These are phyloP conservation scores for Oryza rufipogon DNA, from an alignment of 176 grass and related monocot genomes.

Conservation along the genomic window DNA sequence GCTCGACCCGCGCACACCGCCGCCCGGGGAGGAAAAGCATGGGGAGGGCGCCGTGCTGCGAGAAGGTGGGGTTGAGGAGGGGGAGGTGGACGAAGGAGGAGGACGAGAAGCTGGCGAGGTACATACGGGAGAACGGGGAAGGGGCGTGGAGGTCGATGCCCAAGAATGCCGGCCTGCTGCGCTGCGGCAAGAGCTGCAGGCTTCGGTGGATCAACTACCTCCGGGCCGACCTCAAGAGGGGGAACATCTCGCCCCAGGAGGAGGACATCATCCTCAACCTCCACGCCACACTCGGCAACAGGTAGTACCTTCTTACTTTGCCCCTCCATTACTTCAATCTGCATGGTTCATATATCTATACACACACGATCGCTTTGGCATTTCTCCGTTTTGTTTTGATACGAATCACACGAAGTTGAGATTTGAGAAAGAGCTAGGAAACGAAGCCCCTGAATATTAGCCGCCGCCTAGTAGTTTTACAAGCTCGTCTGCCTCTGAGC, in stretches of 20 bases:
- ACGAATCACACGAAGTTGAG: too few relatives aligned
- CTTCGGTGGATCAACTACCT: slow-evolving; percentile 61
- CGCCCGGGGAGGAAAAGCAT: not conserved
- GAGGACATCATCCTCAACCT: slow-evolving; percentile 56
- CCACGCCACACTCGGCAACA: slow-evolving; percentile 61
- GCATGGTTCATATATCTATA: too few relatives aligned
- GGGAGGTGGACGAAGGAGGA: slow-evolving; percentile 74
- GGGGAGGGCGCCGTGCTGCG: slow-evolving; percentile 67
- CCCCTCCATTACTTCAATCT: too few relatives aligned
- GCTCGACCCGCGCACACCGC: too few relatives aligned
- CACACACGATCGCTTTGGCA: too few relatives aligned
- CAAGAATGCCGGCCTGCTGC: slow-evolving; percentile 58
- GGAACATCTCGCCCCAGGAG: slow-evolving; percentile 52
- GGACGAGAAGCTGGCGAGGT: slow-evolving; percentile 46
- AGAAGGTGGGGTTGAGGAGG: slow-evolving; percentile 68
- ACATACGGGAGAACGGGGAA: slow-evolving; percentile 56
- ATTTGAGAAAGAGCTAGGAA: too few relatives aligned
- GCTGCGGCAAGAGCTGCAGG: slow-evolving; percentile 68
- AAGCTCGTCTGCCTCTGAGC: not conserved
- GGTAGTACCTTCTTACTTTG: slow-evolving; percentile 5
- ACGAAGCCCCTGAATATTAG: too few relatives aligned
- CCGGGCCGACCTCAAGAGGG: slow-evolving; percentile 53
- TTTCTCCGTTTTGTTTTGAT: too few relatives aligned
- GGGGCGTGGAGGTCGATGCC: slow-evolving; percentile 61
- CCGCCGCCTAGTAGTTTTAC: too few relatives aligned